Evolutionary conservation across 2,329 filamentous ascomycete genomes (phyloP).

Genomic region (Colletotrichum phormii): DNA sequence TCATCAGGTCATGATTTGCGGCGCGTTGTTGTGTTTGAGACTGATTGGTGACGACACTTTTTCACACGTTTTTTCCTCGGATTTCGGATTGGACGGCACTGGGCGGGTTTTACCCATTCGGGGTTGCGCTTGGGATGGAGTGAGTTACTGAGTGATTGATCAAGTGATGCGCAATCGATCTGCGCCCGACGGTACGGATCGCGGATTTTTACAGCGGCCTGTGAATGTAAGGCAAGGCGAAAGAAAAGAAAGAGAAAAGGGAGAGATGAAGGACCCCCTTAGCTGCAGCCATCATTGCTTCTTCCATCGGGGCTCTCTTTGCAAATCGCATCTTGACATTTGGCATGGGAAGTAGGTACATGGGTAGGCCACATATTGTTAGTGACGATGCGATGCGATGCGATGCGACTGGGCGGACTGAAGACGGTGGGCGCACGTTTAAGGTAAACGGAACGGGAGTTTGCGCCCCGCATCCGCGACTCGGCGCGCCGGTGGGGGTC

Average conservation of each 20-base stretch:
- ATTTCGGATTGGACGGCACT: not conserved
- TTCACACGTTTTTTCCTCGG: not conserved
- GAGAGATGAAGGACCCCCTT: not conserved
- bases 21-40: not conserved
- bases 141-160: not conserved
- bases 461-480: conserved; percentile 24
- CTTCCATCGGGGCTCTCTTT: not conserved
- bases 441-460: conserved; percentile 1
- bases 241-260: not conserved
- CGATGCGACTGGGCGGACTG: not conserved
- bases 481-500: conserved; percentile 15
- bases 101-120: not conserved
- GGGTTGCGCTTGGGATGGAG: not conserved
- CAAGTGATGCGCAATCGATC: not conserved
- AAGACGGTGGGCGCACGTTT: conserved; percentile 4
- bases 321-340: not conserved
- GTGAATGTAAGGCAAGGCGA: not conserved
- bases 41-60: not conserved
- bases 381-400: conserved; percentile 11
- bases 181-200: not conserved
- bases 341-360: not conserved
- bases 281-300: not conserved
- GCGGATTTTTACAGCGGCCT: not conserved
- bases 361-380: too few relatives aligned
- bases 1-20: not conserved